Percentiles rank a stretch among this genome's conserved stretches.
These are phyloP conservation scores for Septoria petroselini DNA, from an alignment of 2,329 filamentous ascomycete species.

Conservation along the genomic window DNA sequence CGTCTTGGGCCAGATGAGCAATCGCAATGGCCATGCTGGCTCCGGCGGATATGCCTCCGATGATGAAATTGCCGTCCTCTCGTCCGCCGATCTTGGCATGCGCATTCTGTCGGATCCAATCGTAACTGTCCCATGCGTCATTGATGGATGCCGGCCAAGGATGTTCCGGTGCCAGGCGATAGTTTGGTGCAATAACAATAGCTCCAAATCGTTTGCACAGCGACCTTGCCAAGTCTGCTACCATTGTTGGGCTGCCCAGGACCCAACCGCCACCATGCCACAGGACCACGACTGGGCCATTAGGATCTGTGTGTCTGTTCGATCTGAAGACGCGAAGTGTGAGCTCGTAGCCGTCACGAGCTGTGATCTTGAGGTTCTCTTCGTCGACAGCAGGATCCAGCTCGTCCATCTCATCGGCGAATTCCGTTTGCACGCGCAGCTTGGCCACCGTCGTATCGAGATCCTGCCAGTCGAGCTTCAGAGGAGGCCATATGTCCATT, in stretches of 20 bases:
- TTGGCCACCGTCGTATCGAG: constrained; percentile 10
- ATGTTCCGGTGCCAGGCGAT: constrained; percentile 47
- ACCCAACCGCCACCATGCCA: constrained; percentile 29
- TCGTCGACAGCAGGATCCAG: constrained; percentile 19
- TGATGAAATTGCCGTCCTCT: constrained; percentile 46
- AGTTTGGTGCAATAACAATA: constrained; percentile 27
- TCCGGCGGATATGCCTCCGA: constrained; percentile 48
- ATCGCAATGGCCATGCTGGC: constrained; percentile 42
- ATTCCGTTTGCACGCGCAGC: constrained; percentile 17
- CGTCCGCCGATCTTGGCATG: constrained; percentile 29
- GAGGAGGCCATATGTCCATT: constrained; percentile 19
- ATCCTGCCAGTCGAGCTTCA: constrained; percentile 20
- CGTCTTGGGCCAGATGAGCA: constrained; percentile 42
- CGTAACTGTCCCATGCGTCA: constrained; percentile 46
- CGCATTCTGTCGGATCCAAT: constrained; percentile 44
- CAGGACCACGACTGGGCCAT: constrained; percentile 28
- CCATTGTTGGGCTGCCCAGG: constrained; percentile 19
- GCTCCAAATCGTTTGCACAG: constrained; percentile 16
- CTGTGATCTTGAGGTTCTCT: background rate
- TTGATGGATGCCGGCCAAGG: constrained; percentile 44
- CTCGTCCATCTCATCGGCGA: constrained; percentile 23
- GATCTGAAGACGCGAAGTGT: constrained; percentile 15
- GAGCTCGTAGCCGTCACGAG: constrained; percentile 20
- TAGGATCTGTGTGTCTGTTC: background rate
- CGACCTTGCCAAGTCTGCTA: constrained; percentile 17